Percentiles rank a stretch among this genome's conserved stretches.
Conservation (phyloP, 2,329 filamentous ascomycete species). For the Niveomyces coronatus region DNA sequence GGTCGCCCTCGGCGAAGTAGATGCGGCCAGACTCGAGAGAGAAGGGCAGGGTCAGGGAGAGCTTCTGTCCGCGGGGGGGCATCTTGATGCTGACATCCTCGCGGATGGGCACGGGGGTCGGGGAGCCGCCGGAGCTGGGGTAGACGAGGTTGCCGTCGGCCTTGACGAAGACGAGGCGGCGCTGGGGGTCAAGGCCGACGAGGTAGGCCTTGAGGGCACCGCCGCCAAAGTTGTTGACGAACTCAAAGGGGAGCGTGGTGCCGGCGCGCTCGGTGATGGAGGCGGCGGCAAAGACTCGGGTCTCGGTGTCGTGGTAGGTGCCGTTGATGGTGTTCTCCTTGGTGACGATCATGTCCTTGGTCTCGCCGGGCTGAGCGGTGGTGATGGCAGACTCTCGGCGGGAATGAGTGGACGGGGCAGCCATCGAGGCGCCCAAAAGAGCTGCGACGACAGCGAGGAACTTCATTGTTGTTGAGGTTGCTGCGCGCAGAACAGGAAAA, state of each 20-base stretch:
- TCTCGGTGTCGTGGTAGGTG: conserved; percentile 17
- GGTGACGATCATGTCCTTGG: conserved; percentile 25
- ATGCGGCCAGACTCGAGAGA: conserved; percentile 32
- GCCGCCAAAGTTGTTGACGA: conserved; percentile 34
- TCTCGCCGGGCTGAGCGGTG: conserved; percentile 20
- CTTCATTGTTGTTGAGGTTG: too few species aligned
- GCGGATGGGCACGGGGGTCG: conserved; percentile 24
- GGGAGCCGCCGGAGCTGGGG: conserved; percentile 26
- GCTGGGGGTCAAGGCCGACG: conserved; percentile 30
- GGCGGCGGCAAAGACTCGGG: conserved; percentile 2
- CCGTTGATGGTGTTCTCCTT: conserved; percentile 30
- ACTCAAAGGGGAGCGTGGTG: conserved; percentile 17
- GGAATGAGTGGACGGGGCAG: conserved; percentile 6
- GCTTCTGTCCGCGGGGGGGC: conserved; percentile 24
- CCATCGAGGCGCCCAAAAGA: conserved; percentile 12
- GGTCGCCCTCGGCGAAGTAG: conserved; percentile 33
- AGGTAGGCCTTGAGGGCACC: conserved; percentile 34
- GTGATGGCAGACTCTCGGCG: conserved; percentile 18
- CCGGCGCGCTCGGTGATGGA: conserved; percentile 6
- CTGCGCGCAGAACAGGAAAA: neutral
- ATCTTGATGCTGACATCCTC: conserved; percentile 34
- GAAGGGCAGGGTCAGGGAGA: conserved; percentile 29
- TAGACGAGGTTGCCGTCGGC: conserved; percentile 31
- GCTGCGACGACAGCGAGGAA: conserved; percentile 10
- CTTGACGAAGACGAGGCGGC: conserved; percentile 32